These are phyloP conservation scores for Alternaria sp. DNA, from an alignment of 2,329 filamentous ascomycete genomes.

Conservation along the genomic window DNA sequence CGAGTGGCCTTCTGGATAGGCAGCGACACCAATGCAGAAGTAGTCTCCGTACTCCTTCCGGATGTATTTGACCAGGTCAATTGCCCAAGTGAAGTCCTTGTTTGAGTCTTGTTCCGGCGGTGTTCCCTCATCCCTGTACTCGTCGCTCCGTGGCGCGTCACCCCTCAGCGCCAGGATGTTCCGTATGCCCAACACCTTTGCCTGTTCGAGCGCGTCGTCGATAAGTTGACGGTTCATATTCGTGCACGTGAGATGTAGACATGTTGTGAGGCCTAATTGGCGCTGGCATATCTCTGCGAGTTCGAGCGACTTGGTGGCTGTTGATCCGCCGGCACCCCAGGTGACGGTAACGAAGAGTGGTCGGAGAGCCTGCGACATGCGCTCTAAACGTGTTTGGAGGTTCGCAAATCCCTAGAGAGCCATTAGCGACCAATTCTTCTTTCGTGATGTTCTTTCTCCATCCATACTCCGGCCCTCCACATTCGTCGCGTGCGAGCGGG, in stretches of 20 bases:
- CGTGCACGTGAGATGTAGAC: conserved; percentile 94
- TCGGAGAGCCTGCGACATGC: conserved; percentile 89
- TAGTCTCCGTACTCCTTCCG: conserved; percentile 85
- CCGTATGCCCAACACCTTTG: conserved; percentile 85
- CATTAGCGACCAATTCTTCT: conserved; percentile 12
- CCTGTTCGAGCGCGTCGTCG: conserved; percentile 88
- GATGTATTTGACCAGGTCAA: conserved; percentile 91
- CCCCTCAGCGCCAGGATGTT: conserved; percentile 93
- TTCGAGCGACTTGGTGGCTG: conserved; percentile 87
- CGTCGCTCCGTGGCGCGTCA: conserved; percentile 86
- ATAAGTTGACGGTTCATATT: conserved; percentile 91
- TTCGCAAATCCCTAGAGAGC: conserved; percentile 79
- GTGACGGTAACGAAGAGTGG: conserved; percentile 97
- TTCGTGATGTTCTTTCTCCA: not conserved
- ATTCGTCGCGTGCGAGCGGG: conserved; percentile 19
- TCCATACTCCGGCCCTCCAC: not conserved
- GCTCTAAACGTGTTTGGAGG: conserved; percentile 87
- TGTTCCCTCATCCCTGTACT: conserved; percentile 75
- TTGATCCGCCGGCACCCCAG: conserved; percentile 96
- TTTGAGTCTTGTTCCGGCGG: conserved; percentile 67
- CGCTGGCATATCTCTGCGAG: conserved; percentile 94
- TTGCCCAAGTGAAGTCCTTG: conserved; percentile 84
- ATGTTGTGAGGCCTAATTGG: conserved; percentile 90
- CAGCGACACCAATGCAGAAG: conserved; percentile 94
- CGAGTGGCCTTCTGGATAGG: conserved; percentile 93